These are phyloP conservation scores for Talaromyces sp. DNA, from an alignment of 2,329 filamentous ascomycete species.

Conservation along the genomic window DNA sequence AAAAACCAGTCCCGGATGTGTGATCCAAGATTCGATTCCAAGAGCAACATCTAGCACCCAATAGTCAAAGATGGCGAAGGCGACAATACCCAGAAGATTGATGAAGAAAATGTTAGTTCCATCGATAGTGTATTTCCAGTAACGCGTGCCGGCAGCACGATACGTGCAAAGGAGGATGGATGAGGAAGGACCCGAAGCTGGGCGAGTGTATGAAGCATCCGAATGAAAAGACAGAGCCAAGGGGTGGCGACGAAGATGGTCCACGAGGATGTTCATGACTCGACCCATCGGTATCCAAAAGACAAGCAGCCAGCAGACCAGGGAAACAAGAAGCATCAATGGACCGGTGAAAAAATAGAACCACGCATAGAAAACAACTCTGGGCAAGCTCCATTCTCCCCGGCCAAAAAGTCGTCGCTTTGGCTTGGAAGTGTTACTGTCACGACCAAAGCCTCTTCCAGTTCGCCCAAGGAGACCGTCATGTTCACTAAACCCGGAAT, in stretches of 20 bases:
- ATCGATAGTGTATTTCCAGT: slow-evolving; percentile 99
- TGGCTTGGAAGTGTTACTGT: slow-evolving; percentile 41
- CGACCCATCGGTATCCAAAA: slow-evolving; percentile 99
- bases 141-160: slow-evolving; percentile 84
- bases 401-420: slow-evolving; percentile 91
- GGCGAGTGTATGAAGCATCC: slow-evolving; percentile 68
- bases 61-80: slow-evolving; percentile 93
- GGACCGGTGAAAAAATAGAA: slow-evolving; percentile 93
- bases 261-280: slow-evolving; percentile 80
- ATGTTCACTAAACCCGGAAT: slow-evolving; percentile 73
- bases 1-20: slow-evolving; percentile 81
- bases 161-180: slow-evolving; percentile 96
- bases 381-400: slow-evolving; percentile 89
- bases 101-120: slow-evolving; percentile 99
- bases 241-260: slow-evolving; percentile 87
- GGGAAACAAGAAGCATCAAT: slow-evolving; percentile 75
- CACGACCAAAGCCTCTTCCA: slow-evolving; percentile 44
- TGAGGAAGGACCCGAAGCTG: slow-evolving; percentile 64
- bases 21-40: slow-evolving; percentile 65
- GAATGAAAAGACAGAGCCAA: slow-evolving; percentile 90
- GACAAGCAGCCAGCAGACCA: slow-evolving; percentile 90
- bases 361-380: slow-evolving; percentile 91
- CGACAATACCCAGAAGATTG: slow-evolving; percentile 88
- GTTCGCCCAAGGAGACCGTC: slow-evolving; percentile 76
- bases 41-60: slow-evolving; percentile 66